Base-by-base conservation (phyloP, 352 stramenopile genomes). In the Aphanomyces astaci region DNA sequence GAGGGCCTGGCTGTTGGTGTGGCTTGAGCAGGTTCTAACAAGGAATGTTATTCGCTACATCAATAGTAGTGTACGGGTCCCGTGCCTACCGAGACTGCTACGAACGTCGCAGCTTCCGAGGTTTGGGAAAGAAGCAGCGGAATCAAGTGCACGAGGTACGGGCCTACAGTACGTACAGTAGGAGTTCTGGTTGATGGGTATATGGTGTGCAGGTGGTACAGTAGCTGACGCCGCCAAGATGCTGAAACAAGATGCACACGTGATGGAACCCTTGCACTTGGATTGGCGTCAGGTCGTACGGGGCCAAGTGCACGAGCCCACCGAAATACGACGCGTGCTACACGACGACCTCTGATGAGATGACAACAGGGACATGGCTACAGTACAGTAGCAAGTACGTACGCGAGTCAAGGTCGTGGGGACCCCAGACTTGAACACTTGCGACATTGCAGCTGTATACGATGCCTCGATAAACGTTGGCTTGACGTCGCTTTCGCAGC, bases 61-160 rank as follows among this genome's bases (percentile, higher is more conserved):
- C 39, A 46, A 17, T 46, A 17, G 17, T 9, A 17, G 39, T 46
- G 48, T 55, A 24, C 48, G 48, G 22, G 10, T 17, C 19, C 48
- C n/a, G n/a, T n/a, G 48, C n/a, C 10, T 30, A 59, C 51, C 17
- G 51, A 59, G 24, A 59, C 13, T 7, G 51, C 51, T n/a, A 59
- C 51, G 30, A 33, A 59, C 13, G 51, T 59, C 4, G 51, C 15
- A n/a, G 51, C 51, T 30, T 59, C 51, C 13, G 25, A 33, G 22
- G 24, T 36, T 17, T 30, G 15, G 7, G 25, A 24, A 25, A 59
- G 51, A 28, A 59, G 30, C 7, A 59, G 25, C 25, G 51, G 51
- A 32, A 59, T 59, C 51, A 59, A 59, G n/a, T 59, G 19, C 5
- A 59, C 25, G 24, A 59, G 51, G 11, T 59, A 28, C 15, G 51